Conservation (phyloP, 192 early-diverging fungal genomes). For the Thamnidium elegans region DNA sequence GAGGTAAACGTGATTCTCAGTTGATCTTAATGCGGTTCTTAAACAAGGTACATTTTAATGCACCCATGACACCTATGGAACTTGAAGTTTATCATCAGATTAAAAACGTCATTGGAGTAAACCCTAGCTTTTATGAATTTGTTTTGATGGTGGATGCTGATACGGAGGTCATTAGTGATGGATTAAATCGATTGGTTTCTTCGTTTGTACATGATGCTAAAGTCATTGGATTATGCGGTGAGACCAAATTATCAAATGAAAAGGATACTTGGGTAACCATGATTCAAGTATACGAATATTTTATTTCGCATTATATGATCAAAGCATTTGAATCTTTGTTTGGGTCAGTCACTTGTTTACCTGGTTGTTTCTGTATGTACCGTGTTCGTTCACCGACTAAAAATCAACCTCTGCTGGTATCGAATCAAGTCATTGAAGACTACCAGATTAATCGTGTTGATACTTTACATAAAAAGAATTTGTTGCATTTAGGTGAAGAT, state of each 20-base stretch:
- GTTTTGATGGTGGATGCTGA: conserved; percentile 97
- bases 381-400: conserved; percentile 85
- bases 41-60: conserved; percentile 93
- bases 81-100: conserved; percentile 98
- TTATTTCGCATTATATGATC: conserved; percentile 91
- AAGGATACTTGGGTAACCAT: conserved; percentile 92
- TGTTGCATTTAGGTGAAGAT: conserved; percentile 97
- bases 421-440: conserved; percentile 85
- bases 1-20: conserved; percentile 98
- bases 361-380: conserved; percentile 99
- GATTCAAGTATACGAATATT: conserved; percentile 99
- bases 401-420: conserved; percentile 85
- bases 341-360: conserved; percentile 94
- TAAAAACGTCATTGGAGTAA: conserved; percentile 96
- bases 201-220: conserved; percentile 86
- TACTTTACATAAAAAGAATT: conserved; percentile 97
- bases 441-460: conserved; percentile 93
- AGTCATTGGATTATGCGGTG: conserved; percentile 95
- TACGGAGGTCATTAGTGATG: conserved; percentile 85
- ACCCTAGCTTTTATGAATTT: conserved; percentile 93
- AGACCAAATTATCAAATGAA: conserved; percentile 90
- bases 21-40: conserved; percentile 96
- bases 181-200: conserved; percentile 86
- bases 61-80: conserved; percentile 92
- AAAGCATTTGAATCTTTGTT: conserved; percentile 98